These are phyloP conservation scores for Neurospora tetraspora DNA, from an alignment of 495 filamentous ascomycete genomes.

Conservation along the genomic window DNA sequence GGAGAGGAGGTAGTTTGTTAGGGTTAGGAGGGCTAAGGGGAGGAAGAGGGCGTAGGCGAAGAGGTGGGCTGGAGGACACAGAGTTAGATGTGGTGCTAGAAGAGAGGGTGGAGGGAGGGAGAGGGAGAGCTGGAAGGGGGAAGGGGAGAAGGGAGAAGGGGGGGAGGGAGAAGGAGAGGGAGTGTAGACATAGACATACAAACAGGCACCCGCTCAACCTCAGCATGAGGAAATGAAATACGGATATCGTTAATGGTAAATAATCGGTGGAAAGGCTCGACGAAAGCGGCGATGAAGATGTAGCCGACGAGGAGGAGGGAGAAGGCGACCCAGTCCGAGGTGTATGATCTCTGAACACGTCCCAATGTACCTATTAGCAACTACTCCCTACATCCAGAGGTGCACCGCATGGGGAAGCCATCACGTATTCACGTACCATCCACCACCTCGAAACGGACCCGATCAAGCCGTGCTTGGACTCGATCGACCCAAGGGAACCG, in stretches of 20 bases:
- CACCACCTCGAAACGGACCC: slow-evolving; percentile 41
- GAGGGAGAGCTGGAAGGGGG: slow-evolving; percentile 63
- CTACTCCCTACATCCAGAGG: neutral
- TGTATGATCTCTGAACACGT: slow-evolving; percentile 53
- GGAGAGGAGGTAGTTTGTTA: slow-evolving; percentile 52
- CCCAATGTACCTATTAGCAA: neutral
- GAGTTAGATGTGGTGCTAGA: no score
- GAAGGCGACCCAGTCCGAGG: slow-evolving; percentile 78
- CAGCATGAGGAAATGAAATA: slow-evolving; percentile 79
- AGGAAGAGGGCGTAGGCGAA: slow-evolving; percentile 66
- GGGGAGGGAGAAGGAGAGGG: neutral
- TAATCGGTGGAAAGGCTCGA: slow-evolving; percentile 82
- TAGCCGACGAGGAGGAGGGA: slow-evolving; percentile 56
- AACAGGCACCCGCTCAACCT: slow-evolving; percentile 74
- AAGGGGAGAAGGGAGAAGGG: slow-evolving; percentile 4
- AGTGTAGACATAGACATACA: slow-evolving; percentile 33
- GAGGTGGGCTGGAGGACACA: slow-evolving; percentile 51
- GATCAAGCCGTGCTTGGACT: slow-evolving; percentile 13
- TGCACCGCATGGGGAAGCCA: neutral
- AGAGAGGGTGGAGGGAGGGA: slow-evolving; percentile 54
- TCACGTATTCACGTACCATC: slow-evolving; percentile 21
- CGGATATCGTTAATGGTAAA: slow-evolving; percentile 72
- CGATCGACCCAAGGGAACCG: slow-evolving; percentile 1
- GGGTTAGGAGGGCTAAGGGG: slow-evolving; percentile 53
- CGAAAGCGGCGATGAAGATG: slow-evolving; percentile 55